Percentiles rank a stretch among this genome's conserved stretches.
These are phyloP conservation scores for Camelina neglecta DNA, from an alignment of 345 rosid genomes.

Conservation along the genomic window DNA sequence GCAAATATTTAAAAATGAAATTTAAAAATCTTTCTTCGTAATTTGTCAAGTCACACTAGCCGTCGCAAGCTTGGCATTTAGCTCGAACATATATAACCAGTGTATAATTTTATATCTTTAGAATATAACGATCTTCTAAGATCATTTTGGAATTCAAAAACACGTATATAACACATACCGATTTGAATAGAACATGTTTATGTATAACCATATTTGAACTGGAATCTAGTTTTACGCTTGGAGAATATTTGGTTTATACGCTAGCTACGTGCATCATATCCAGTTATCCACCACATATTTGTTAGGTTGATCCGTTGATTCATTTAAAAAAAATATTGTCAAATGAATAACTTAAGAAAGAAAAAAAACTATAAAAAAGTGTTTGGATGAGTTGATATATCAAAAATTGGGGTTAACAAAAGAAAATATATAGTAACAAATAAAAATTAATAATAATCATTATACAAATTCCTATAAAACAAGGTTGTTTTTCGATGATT, in stretches of 20 bases:
- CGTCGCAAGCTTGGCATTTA: constrained; percentile 1
- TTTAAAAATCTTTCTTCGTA: neutral
- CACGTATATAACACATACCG: neutral
- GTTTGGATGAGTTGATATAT: too few relatives aligned
- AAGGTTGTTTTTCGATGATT: too few relatives aligned
- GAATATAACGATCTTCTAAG: neutral
- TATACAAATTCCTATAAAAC: too few relatives aligned
- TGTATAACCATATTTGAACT: neutral
- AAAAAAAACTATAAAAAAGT: too few relatives aligned
- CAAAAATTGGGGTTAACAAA: too few relatives aligned
- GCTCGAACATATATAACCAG: neutral
- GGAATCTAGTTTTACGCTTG: neutral
- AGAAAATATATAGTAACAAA: too few relatives aligned
- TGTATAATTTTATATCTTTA: neutral
- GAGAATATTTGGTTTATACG: neutral
- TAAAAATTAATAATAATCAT: too few relatives aligned
- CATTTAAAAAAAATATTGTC: too few relatives aligned
- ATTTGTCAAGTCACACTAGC: neutral
- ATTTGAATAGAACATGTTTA: neutral
- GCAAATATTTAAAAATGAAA: neutral
- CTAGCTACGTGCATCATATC: too few relatives aligned
- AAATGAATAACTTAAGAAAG: too few relatives aligned
- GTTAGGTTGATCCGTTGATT: too few relatives aligned
- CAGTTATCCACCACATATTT: too few relatives aligned
- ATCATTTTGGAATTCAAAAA: neutral